phyloP scores from a whole-genome alignment of 2,329 filamentous ascomycete species.

The Trichoderma cornu-damae region DNA sequence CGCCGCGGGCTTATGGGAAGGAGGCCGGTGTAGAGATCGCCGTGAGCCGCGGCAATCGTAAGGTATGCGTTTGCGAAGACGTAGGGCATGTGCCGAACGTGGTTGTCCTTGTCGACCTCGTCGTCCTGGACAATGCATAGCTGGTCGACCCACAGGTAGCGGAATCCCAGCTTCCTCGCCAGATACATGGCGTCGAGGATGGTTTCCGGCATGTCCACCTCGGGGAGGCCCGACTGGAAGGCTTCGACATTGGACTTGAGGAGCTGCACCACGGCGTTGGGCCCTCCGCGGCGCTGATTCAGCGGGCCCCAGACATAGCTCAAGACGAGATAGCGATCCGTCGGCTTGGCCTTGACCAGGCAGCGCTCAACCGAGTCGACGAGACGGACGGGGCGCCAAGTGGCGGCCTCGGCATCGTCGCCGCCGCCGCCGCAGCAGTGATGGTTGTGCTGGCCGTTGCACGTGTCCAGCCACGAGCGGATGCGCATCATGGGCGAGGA shows the following conservation, averaged over 20 bases:
- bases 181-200: conserved; percentile 43
- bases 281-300: conserved; percentile 25
- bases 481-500: conserved; percentile 37
- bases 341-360: conserved; percentile 36
- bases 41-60: conserved; percentile 41
- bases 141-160: conserved; percentile 44
- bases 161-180: conserved; percentile 39
- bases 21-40: conserved; percentile 37
- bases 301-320: conserved; percentile 42
- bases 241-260: conserved; percentile 35
- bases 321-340: conserved; percentile 41
- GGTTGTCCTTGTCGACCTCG: conserved; percentile 35
- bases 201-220: conserved; percentile 37
- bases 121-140: conserved; percentile 45
- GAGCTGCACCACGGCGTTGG: conserved; percentile 30
- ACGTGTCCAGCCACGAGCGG: conserved; percentile 41
- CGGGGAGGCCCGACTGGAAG: conserved; percentile 34
- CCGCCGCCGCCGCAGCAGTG: conserved; percentile 34
- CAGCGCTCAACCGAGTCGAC: conserved; percentile 38
- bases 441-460: conserved; percentile 38
- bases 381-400: conserved; percentile 39
- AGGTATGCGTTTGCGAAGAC: conserved; percentile 43
- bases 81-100: conserved; percentile 42
- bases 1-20: conserved; percentile 35
- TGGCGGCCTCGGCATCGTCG: conserved; percentile 25